Base-by-base conservation (phyloP, 148 eudicot genomes). In the Vaccinium myrtillus region DNA sequence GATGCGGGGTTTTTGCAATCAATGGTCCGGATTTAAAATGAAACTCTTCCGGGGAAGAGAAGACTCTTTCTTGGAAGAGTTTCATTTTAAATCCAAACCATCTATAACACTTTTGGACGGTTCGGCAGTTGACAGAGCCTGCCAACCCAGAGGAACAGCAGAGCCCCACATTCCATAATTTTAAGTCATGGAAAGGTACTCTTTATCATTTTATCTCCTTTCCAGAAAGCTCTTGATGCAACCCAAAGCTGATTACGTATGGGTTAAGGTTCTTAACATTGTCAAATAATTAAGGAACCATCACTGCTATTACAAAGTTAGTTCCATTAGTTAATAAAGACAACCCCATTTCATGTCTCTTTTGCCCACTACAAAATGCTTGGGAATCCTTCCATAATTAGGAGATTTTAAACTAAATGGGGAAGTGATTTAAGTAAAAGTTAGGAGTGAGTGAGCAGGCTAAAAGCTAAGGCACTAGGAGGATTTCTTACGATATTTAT, bases 331-430 rank as follows among this genome's bases (percentile, higher is more conserved):
- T 49, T 49, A 58, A 49, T 65, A 1, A 51, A 36, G 46, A n/a
- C 21, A 11, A 11, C 82, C 51, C 36, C 59, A 67, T 69, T 63
- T 23, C 63, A 50, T 70, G 6, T 16, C 30, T 80, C 83, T 55
- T 67, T 50, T 80, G 27, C 25, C 19, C 58, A 15, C 70, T 19
- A 78, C 36, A 71, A 54, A 39, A 54, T 71, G 77, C 79, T 79
- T 79, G 18, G 12, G 71, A 43, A n/a, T 58, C 83, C 86, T 53
- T 71, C 79, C 73, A 13, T 27, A 79, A 77, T 71, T 71, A 73
- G 87, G 82, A 48, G 12, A 78, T 82, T 55, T 75, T 78, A 21
- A 51, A 84, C 77, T 36, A 78, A 81, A 81, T 71, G 65, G 65
- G 85, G 79, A 87, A 84, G 76, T 77, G 58, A 12, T 70, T 27